Percentiles rank a stretch among this genome's conserved stretches.
Conservation (phyloP, 768 basidiomycete species). For the Auricularia sp. region DNA sequence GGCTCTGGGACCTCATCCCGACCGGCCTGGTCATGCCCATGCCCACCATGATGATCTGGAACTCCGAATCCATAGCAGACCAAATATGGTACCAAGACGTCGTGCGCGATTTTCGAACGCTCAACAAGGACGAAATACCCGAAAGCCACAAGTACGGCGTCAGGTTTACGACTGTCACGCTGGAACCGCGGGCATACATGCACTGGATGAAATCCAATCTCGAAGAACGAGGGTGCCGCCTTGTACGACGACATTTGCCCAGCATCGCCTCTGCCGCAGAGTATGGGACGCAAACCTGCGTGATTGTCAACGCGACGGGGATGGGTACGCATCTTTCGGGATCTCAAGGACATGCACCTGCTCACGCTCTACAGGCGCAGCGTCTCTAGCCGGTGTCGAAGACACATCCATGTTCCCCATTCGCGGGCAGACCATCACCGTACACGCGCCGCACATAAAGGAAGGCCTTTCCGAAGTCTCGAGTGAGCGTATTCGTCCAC, state of each 20-base stretch:
- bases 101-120: background rate
- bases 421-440: constrained; percentile 73
- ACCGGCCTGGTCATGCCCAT: background rate
- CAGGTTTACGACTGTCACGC: constrained; percentile 35
- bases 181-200: constrained; percentile 42
- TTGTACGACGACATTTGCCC: constrained; percentile 33
- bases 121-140: background rate
- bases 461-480: constrained; percentile 20
- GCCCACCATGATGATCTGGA: background rate
- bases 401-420: constrained; percentile 67
- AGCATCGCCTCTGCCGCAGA: constrained; percentile 38
- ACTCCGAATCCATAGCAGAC: background rate
- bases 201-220: constrained; percentile 31
- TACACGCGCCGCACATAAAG: constrained; percentile 56
- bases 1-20: background rate
- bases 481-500: background rate
- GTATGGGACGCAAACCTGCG: constrained; percentile 12
- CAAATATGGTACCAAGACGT: background rate
- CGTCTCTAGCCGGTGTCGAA: constrained; percentile 69
- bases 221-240: constrained; percentile 26
- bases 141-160: constrained; percentile 24
- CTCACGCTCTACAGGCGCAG: constrained; percentile 36
- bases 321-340: constrained; percentile 28
- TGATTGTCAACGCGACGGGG: constrained; percentile 49
- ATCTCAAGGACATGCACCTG: background rate